A percentile compares a stretch with the other conserved stretches of the same genome.
Evolutionary conservation across 1,284 basidiomycete species (phyloP).

Genomic region (Boletellus dicymbophilus): DNA sequence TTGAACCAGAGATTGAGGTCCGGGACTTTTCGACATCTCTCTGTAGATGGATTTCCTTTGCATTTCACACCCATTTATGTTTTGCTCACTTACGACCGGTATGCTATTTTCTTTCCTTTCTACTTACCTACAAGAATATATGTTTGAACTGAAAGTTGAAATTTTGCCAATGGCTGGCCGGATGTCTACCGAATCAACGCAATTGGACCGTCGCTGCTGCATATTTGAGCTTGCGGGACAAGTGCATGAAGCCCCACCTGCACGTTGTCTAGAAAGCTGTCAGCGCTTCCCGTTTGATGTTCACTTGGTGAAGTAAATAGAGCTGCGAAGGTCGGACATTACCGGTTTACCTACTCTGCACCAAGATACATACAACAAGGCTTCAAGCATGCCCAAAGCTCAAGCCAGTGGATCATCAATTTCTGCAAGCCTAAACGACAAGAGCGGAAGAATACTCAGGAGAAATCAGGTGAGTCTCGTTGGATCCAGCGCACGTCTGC

Average conservation of each 20-base stretch:
- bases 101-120: slow-evolving; percentile 25
- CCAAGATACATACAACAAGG: too few species aligned
- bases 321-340: not conserved
- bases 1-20: slow-evolving; percentile 11
- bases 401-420: slow-evolving; percentile 9
- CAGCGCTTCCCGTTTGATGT: too few species aligned
- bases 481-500: not conserved
- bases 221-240: too few species aligned
- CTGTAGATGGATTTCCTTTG: slow-evolving; percentile 36
- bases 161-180: too few species aligned
- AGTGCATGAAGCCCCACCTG: too few species aligned
- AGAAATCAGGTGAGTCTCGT: slow-evolving; percentile 51
- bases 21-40: slow-evolving; percentile 17
- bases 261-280: too few species aligned
- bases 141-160: slow-evolving; percentile 4
- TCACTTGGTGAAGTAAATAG: too few species aligned
- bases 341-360: not conserved
- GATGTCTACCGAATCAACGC: too few species aligned
- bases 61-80: slow-evolving; percentile 63
- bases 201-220: too few species aligned
- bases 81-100: slow-evolving; percentile 46
- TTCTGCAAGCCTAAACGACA: slow-evolving; percentile 2
- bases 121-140: slow-evolving; percentile 21
- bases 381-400: slow-evolving; percentile 25
- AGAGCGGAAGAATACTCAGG: slow-evolving; percentile 43